Conservation (phyloP, 345 rosid genomes). For the Eucalyptus sideroxylon region DNA sequence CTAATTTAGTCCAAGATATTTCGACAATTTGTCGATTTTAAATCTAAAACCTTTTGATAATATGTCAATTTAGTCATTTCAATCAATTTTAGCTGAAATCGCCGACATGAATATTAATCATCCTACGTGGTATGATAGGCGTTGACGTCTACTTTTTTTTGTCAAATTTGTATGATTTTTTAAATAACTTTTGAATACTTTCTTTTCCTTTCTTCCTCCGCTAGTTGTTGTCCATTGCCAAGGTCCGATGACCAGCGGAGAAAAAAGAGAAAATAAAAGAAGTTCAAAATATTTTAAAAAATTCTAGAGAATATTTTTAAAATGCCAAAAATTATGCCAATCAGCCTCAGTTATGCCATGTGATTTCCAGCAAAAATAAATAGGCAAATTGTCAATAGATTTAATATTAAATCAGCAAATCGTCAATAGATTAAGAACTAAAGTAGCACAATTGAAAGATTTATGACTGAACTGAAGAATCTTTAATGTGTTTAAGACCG, state of each 20-base stretch:
- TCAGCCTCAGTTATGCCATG: rapidly evolving
- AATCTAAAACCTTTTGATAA: not conserved
- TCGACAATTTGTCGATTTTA: not conserved
- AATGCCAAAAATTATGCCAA: too few relatives aligned
- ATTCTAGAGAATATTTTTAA: too few relatives aligned
- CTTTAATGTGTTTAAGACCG: too few relatives aligned
- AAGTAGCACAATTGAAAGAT: not conserved
- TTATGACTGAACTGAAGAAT: rapidly evolving
- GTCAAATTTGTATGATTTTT: too few relatives aligned
- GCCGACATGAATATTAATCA: rapidly evolving
- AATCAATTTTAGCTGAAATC: rapidly evolving
- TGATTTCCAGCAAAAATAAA: not conserved
- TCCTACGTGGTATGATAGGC: not conserved
- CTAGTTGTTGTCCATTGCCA: too few relatives aligned
- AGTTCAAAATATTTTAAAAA: too few relatives aligned
- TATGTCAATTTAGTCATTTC: not conserved
- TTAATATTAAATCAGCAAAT: not conserved
- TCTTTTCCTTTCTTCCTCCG: not conserved
- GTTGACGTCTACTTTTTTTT: too few relatives aligned
- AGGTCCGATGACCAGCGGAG: rapidly evolving
- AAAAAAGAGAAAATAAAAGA: not conserved
- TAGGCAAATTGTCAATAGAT: too few relatives aligned
- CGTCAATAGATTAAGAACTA: rapidly evolving
- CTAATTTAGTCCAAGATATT: not conserved
- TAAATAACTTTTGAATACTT: not conserved